Evolutionary conservation across 768 basidiomycete species (phyloP).

Genomic region (Asterophora lycoperdoides): DNA sequence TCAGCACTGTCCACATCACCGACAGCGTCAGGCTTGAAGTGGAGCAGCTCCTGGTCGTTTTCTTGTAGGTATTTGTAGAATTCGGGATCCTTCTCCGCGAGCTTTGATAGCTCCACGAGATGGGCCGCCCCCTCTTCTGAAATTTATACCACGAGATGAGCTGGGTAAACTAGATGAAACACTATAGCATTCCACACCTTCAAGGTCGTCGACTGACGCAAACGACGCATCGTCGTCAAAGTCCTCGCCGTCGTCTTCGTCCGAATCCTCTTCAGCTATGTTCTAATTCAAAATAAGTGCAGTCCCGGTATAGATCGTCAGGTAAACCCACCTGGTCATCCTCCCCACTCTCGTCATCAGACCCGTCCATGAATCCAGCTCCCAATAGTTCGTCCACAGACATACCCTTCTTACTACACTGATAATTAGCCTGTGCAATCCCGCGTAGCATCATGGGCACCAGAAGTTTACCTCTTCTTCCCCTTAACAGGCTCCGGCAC

Average conservation of each 20-base stretch:
- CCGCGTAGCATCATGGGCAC: too few species aligned
- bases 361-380: conserved; percentile 68
- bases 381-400: conserved; percentile 75
- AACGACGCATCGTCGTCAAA: conserved; percentile 61
- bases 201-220: conserved; percentile 75
- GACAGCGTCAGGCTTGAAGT: conserved; percentile 55
- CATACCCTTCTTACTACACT: conserved; percentile 45
- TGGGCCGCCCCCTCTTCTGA: conserved; percentile 72
- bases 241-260: conserved; percentile 37
- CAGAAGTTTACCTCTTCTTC: conserved; percentile 11
- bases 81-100: conserved; percentile 97
- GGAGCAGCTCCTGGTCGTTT: conserved; percentile 87
- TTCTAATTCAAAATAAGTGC: conserved; percentile 15
- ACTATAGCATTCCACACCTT: conserved; percentile 39
- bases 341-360: conserved; percentile 42
- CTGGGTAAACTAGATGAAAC: not conserved
- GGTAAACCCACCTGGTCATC: conserved; percentile 20
- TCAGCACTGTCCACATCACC: conserved; percentile 41
- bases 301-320: not conserved
- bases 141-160: conserved; percentile 1
- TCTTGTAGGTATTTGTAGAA: conserved; percentile 98
- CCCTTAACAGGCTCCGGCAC: conserved; percentile 11
- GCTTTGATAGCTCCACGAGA: conserved; percentile 75
- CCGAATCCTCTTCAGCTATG: conserved; percentile 22
- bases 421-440: not conserved